Evolutionary conservation across 345 rosid genomes (phyloP), one percentile per base, ranked within the genome.

Genomic region (Gossypium bickii): DNA sequence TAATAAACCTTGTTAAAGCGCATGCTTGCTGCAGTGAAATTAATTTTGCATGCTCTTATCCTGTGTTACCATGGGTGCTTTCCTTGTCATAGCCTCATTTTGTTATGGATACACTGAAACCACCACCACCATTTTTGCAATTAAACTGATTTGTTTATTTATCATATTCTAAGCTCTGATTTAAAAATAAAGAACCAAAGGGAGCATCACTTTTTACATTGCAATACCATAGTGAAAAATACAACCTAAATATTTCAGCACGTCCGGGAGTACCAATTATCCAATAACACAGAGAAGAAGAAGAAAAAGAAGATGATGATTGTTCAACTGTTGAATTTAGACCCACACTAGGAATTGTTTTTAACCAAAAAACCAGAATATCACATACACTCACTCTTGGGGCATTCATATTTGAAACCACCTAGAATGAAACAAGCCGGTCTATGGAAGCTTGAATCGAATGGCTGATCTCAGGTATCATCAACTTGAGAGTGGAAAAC

Each of bases 401-500:
- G 59, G 75, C 69, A 72, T 64, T 67, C 12, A 34, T 27, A 49
- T 29, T 17, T 9, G 55, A 10, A 55, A 73, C 67, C 45, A 62
- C 64, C 74, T 34, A 47, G 58, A 66, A 77, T 70, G 25, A 75
- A 73, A 77, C 77, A 77, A 45, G 25, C 67, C 24, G 22, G 5
- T 24, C 17, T 60, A 43, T 12, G 20, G 5, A 59, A 57, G 22
- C 55, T 64, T 24, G 43, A 67, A 71, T 44, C 16, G 65, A 41
- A 13, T 20, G 69, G 48, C 43, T 55, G 45, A 49, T 17, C 24
- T 89, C 74, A 92, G 67, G 97, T 87, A 71, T 94, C 98, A 52
- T 92, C 97, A 56, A 94, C 98, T 83, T 93, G 97, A 9, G 98
- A 94, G 76, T 94, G 98, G 82, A 94, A 94, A 65, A 94, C 98